A percentile compares a stretch with the other conserved stretches of the same genome.
Conservation (phyloP, 1,284 basidiomycete genomes). For the Cyathus pygmaeus region DNA sequence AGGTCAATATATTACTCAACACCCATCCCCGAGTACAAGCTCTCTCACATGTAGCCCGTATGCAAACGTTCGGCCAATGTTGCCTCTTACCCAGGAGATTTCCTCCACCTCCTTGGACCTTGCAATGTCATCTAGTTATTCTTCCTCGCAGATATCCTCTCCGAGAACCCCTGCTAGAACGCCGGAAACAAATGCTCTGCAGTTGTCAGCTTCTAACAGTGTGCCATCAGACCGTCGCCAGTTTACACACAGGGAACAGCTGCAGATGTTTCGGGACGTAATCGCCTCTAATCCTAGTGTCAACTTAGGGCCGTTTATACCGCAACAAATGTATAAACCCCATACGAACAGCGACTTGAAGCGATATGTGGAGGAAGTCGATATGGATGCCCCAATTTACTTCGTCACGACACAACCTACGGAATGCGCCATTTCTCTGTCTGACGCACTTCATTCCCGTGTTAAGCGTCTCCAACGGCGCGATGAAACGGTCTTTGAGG, state of each 20-base stretch:
- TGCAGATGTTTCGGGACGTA: constrained; percentile 53
- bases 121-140: no score
- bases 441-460: constrained; percentile 61
- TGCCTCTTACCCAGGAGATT: no score
- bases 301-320: constrained; percentile 59
- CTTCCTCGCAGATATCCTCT: no score
- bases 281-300: constrained; percentile 42
- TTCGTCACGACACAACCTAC: constrained; percentile 62
- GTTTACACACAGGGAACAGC: constrained; percentile 51
- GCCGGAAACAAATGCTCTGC: no score
- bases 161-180: no score
- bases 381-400: constrained; percentile 68
- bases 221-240: constrained; percentile 8
- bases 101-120: no score
- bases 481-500: constrained; percentile 71
- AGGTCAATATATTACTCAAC: no score
- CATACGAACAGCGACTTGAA: constrained; percentile 78
- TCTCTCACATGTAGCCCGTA: no score
- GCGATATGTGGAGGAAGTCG: constrained; percentile 76
- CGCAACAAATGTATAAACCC: constrained; percentile 75
- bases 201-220: not conserved
- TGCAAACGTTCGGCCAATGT: no score
- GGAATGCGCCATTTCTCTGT: constrained; percentile 66
- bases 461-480: constrained; percentile 60
- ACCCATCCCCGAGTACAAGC: no score